These are phyloP conservation scores for Gelatoporia subvermispora DNA, from an alignment of 768 basidiomycete genomes.

Conservation along the genomic window DNA sequence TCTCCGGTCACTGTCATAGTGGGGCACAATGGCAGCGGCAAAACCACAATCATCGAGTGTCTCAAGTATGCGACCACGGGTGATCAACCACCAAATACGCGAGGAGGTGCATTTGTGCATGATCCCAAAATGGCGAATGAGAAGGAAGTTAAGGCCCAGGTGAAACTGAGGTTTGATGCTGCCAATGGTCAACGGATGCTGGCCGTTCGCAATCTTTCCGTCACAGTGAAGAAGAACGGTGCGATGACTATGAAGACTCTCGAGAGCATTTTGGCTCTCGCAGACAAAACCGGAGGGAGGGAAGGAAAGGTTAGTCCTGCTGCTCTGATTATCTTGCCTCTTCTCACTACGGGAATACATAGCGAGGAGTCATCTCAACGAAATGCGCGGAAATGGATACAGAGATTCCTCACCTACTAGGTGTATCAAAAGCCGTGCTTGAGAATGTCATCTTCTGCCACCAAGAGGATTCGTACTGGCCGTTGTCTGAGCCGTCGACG, in stretches of 20 bases:
- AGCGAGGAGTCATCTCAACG: constrained; percentile 90
- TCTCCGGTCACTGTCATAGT: constrained; percentile 97
- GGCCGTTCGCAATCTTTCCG: constrained; percentile 84
- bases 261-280: constrained; percentile 81
- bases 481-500: constrained; percentile 81
- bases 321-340: too few relatives aligned
- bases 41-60: constrained; percentile 99
- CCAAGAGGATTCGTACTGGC: constrained; percentile 99
- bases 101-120: constrained; percentile 97
- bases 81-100: constrained; percentile 94
- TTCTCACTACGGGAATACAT: too few relatives aligned
- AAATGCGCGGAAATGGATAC: constrained; percentile 96
- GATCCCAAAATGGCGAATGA: constrained; percentile 99
- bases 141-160: constrained; percentile 98
- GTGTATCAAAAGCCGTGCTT: constrained; percentile 96
- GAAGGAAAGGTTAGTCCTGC: constrained; percentile 64
- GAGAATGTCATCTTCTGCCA: constrained; percentile 99
- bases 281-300: constrained; percentile 59
- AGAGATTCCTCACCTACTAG: constrained; percentile 89
- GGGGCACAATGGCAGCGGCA: constrained; percentile 97
- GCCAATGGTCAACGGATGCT: constrained; percentile 89
- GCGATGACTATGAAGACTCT: constrained; percentile 96
- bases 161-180: constrained; percentile 88
- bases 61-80: constrained; percentile 99
- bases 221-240: constrained; percentile 85